Evolutionary conservation across 441 rosid genomes (phyloP), one percentile per base, ranked within the genome.

Genomic region (Pelargonium fulgidum): DNA sequence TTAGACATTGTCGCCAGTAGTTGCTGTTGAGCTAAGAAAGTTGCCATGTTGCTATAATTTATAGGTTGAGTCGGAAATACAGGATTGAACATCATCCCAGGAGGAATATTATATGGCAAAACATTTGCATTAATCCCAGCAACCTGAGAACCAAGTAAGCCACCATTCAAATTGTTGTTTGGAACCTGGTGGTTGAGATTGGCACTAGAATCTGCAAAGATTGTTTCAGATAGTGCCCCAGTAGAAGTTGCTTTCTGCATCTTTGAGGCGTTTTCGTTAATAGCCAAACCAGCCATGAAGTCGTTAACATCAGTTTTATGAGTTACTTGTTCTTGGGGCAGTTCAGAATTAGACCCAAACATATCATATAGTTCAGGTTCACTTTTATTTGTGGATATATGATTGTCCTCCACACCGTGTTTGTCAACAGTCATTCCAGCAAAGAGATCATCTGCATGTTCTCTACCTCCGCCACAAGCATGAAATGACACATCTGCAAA

Each of bases 401-500:
- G 77, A 78, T 82, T 83, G 72, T 68, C 85, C 70, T 70, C 68
- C 54, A 48, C 65, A 65, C 67, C 80, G 36, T 77, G 74, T 68
- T 83, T 86, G 79, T 50, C 58, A 13, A 93, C 62, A 69, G 79
- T 76, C 96, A 93, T 83, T 72, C 96, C 96, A 19, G 93, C 83
- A 81, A 93, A 93, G 61, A 93, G 81, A 77, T 88, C 96, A 19
- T 84, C 87, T 36, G 62, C 69, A 33, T 36, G 83, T 63, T 80
- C 93, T 77, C 71, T 79, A 72, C 65, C 81, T 73, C 80, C 87
- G 70, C 39, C 14, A n/a, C 65, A 75, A 8, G 86, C 64, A 76
- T 84, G 92, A 80, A 93, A 93, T 56, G 91, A 88, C 59, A 93
- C 97, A 72, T 83, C 97, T 68, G 90, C 89, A 81, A 93, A 91